These are phyloP conservation scores for Helotiales sp. DNA, from an alignment of 2,329 filamentous ascomycete genomes.

Conservation along the genomic window DNA sequence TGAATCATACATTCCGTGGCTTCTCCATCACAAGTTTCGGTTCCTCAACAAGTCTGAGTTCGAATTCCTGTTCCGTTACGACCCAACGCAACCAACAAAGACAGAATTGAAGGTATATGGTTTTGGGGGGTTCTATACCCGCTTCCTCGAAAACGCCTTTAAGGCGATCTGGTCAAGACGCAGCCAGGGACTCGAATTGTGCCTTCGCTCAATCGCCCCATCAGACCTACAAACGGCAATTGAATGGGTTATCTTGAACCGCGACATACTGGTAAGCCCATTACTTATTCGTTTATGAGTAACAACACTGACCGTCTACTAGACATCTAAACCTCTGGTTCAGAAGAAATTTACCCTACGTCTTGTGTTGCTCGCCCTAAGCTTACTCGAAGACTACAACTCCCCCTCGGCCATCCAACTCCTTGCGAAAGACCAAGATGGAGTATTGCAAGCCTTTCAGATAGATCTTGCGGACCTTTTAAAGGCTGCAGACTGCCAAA, in stretches of 20 bases:
- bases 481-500: background rate
- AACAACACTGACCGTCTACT: background rate
- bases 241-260: conserved; percentile 18
- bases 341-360: conserved; percentile 9
- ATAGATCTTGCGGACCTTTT: background rate
- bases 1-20: conserved; percentile 20
- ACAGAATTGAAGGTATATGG: conserved; percentile 17
- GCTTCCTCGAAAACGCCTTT: conserved; percentile 20
- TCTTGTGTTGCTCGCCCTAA: conserved; percentile 14
- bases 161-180: conserved; percentile 17
- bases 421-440: conserved; percentile 18
- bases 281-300: background rate
- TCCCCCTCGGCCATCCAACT: conserved; percentile 1
- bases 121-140: background rate
- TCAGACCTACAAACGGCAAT: background rate
- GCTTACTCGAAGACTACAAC: conserved; percentile 9
- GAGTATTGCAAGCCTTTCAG: conserved; percentile 14
- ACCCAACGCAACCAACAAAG: conserved; percentile 12
- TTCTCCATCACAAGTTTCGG: conserved; percentile 16
- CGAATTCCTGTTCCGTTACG: conserved; percentile 7
- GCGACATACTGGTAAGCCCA: conserved; percentile 13
- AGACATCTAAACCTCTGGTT: conserved; percentile 8
- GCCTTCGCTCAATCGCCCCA: conserved; percentile 4
- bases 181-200: conserved; percentile 11
- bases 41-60: conserved; percentile 12